Evolutionary conservation across 805 yeast genomes (phyloP).

Genomic region (Wickerhamomyces tratensis): DNA sequence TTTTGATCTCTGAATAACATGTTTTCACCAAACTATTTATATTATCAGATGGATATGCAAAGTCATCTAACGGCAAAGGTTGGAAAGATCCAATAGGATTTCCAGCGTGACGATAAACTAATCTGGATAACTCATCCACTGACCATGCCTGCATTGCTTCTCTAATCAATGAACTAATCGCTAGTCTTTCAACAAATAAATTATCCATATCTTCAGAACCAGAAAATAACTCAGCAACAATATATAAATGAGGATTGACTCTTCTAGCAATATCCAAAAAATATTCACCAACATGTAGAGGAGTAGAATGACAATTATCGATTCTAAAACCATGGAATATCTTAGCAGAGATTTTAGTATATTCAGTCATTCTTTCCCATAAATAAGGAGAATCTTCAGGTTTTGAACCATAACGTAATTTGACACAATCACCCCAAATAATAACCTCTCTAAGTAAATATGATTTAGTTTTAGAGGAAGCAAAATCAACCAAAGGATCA

Average conservation of each 20-base stretch:
- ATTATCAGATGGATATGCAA: slow-evolving; percentile 50
- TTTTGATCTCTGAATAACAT: slow-evolving; percentile 49
- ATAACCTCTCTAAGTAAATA: slow-evolving; percentile 88
- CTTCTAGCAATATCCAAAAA: slow-evolving; percentile 81
- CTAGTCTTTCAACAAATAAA: slow-evolving; percentile 82
- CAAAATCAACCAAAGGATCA: slow-evolving; percentile 88
- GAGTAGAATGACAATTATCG: slow-evolving; percentile 95
- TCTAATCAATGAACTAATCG: slow-evolving; percentile 80
- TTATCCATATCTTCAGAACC: slow-evolving; percentile 91
- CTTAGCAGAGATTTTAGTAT: slow-evolving; percentile 61
- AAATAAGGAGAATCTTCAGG: slow-evolving; percentile 81
- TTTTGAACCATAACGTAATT: slow-evolving; percentile 70
- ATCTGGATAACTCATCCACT: slow-evolving; percentile 73
- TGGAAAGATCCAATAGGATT: slow-evolving; percentile 88
- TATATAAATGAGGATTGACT: slow-evolving; percentile 77
- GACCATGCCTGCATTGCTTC: slow-evolving; percentile 98
- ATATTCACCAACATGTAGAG: slow-evolving; percentile 87
- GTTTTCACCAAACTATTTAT: slow-evolving; percentile 10
- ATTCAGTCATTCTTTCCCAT: slow-evolving; percentile 82
- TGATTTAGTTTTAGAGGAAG: slow-evolving; percentile 67
- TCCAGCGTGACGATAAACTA: slow-evolving; percentile 91
- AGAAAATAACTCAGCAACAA: slow-evolving; percentile 89
- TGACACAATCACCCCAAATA: slow-evolving; percentile 97
- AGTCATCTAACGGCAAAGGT: slow-evolving; percentile 68
- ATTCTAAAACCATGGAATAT: slow-evolving; percentile 83